These are phyloP conservation scores for Rutstroemia sp. DNA, from an alignment of 2,329 filamentous ascomycete genomes.

Conservation along the genomic window DNA sequence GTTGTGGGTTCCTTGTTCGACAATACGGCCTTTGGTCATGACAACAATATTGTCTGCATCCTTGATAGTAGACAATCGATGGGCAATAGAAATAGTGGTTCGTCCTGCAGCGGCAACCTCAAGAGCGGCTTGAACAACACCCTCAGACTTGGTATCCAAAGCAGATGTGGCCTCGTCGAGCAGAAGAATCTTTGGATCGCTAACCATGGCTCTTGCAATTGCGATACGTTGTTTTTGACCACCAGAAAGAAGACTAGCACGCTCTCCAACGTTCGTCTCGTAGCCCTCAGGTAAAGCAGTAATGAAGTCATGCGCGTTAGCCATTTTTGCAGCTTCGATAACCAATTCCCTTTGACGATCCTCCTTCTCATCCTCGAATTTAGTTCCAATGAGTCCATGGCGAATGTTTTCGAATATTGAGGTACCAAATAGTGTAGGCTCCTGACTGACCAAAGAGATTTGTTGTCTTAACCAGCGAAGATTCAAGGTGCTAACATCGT, in stretches of 20 bases:
- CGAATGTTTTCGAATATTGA: constrained; percentile 86
- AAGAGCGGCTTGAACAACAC: constrained; percentile 85
- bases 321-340: constrained; percentile 75
- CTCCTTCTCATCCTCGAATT: constrained; percentile 58
- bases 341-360: constrained; percentile 66
- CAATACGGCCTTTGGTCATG: constrained; percentile 75
- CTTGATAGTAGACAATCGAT: constrained; percentile 89
- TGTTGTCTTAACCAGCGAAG: constrained; percentile 87
- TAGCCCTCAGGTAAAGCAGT: constrained; percentile 76
- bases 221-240: constrained; percentile 97
- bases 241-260: constrained; percentile 85
- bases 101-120: constrained; percentile 78
- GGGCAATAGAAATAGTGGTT: constrained; percentile 94
- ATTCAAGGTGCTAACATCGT: constrained; percentile 74
- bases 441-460: constrained; percentile 87
- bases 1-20: constrained; percentile 88
- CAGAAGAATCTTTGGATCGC: constrained; percentile 83
- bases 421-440: constrained; percentile 83
- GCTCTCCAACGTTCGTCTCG: constrained; percentile 90
- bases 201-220: constrained; percentile 84
- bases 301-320: constrained; percentile 94
- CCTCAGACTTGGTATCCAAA: constrained; percentile 90
- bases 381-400: constrained; percentile 83
- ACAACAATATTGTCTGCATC: constrained; percentile 95
- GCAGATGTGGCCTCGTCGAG: constrained; percentile 94